Conservation (phyloP, 306 rosid species). For the cucumber (Cucumis sativus) region DNA sequence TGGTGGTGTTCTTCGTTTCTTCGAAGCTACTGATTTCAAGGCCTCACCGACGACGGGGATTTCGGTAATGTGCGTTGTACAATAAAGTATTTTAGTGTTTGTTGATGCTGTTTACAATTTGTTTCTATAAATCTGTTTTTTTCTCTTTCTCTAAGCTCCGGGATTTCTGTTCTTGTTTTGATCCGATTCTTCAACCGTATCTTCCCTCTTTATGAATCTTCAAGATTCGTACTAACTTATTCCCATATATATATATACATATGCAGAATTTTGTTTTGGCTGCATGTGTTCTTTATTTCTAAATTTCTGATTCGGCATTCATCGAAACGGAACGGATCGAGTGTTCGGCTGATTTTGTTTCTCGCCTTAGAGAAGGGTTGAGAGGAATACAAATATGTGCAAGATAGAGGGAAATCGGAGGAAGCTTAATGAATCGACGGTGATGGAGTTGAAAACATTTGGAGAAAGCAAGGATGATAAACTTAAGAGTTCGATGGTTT, state of each 20-base stretch:
- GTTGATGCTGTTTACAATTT: not conserved
- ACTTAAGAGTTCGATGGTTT: slow-evolving; percentile 25
- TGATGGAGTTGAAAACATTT: slow-evolving; percentile 5
- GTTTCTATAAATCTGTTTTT: not conserved
- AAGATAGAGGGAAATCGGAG: slow-evolving; percentile 8
- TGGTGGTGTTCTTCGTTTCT: not conserved
- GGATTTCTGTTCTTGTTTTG: not conserved
- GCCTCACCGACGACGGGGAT: not conserved
- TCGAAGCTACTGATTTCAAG: not conserved
- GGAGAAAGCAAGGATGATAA: slow-evolving; percentile 20
- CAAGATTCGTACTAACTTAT: not conserved
- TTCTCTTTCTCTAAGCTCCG: not conserved
- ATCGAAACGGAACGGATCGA: not conserved
- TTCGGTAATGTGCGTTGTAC: not conserved
- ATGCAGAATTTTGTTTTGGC: not conserved
- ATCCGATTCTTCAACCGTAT: not conserved
- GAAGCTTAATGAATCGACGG: not conserved
- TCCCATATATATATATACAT: not conserved
- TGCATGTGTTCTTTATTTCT: not conserved
- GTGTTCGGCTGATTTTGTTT: too few relatives aligned
- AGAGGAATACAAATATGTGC: not conserved
- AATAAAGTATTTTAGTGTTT: not conserved
- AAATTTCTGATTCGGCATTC: not conserved
- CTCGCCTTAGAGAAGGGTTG: not conserved
- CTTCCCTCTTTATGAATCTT: not conserved